Evolutionary conservation across 2,329 filamentous ascomycete genomes (phyloP), one percentile per base, ranked within the genome.

Genomic region (Colletotrichum scovillei): DNA sequence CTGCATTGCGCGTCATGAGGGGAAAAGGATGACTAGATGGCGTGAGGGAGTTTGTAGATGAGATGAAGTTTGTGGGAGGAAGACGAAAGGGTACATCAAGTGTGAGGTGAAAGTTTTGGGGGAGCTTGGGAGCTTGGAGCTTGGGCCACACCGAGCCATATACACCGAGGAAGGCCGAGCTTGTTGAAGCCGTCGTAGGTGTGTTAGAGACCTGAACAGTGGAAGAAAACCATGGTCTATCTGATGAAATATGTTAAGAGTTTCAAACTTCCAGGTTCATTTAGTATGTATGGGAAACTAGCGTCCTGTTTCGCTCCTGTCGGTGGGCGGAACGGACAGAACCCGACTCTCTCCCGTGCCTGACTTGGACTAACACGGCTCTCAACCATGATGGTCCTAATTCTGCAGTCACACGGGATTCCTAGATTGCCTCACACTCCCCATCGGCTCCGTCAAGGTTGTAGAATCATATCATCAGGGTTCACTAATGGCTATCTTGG

Each of bases 71-170:
- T 64, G 49, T 64, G 32, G 9, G 28, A 38, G 30, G 5, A 5
- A 5, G 12, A 5, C 32, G 12, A 12, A 38, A 42, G 30, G 30
- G 30, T 49, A 32, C 22, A 55, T 46, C 46, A 38, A 30, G 49
- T 16, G 5, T n/a, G 24, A 19, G 62, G 28, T 55, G 32, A 64
- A 38, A n/a, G 42, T 55, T 64, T 64, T 55, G 42, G 42, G 38
- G 42, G 42, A 12, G 46, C 14, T 42, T 42, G 38, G 38, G 16
- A 53, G 19, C n/a, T 53, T 38, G 52, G 64, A 67, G 68, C 68
- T 71, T 71, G 68, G 68, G 63, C 68, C 68, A 67, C 63, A 38
- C n/a, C 11, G 56, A 32, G 53, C 22, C n/a, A n/a, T 8, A 55
- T 26, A 30, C 26, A 26, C 19, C 30, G 52, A 9, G 11, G 11